Evolutionary conservation across 352 stramenopile genomes (phyloP).

Genomic region (Globisporangium middletonii): DNA sequence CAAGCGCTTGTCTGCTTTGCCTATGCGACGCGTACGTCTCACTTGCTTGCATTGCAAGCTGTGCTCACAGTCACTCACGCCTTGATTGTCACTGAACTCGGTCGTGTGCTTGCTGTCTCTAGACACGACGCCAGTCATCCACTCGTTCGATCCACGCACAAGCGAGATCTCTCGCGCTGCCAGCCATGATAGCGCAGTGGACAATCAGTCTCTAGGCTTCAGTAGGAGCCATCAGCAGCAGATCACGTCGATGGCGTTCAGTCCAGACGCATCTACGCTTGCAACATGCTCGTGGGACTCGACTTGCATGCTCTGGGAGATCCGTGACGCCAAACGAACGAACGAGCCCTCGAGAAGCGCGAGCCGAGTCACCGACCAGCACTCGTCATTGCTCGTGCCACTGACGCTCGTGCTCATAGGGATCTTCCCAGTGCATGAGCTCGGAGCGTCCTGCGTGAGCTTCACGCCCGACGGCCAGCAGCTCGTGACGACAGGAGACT

Average conservation of each 20-base stretch:
- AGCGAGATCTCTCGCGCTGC: conserved; percentile 2
- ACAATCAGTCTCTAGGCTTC: neutral
- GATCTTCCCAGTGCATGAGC: conserved; percentile 36
- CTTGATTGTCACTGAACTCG: neutral
- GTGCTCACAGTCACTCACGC: neutral
- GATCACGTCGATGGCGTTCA: conserved; percentile 44
- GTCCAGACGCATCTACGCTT: conserved; percentile 21
- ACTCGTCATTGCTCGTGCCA: neutral
- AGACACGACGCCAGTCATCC: conserved; percentile 3
- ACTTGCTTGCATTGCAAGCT: conserved; percentile 20
- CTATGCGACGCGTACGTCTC: conserved; percentile 32
- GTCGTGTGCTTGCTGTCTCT: neutral
- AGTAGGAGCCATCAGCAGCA: conserved; percentile 40
- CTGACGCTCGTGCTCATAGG: conserved; percentile 19
- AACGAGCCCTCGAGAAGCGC: neutral
- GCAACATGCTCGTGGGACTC: conserved; percentile 57
- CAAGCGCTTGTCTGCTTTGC: conserved; percentile 19
- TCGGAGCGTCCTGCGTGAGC: conserved; percentile 20
- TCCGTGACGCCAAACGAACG: neutral
- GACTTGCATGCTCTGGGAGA: conserved; percentile 49
- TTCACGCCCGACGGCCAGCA: conserved; percentile 35
- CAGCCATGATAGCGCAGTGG: neutral
- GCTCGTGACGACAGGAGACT: conserved; percentile 39
- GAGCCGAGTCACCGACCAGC: neutral
- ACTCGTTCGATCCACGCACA: conserved; percentile 5